Evolutionary conservation across 179 eudicot genomes (phyloP).

Genomic region (Spergularia azorica): DNA sequence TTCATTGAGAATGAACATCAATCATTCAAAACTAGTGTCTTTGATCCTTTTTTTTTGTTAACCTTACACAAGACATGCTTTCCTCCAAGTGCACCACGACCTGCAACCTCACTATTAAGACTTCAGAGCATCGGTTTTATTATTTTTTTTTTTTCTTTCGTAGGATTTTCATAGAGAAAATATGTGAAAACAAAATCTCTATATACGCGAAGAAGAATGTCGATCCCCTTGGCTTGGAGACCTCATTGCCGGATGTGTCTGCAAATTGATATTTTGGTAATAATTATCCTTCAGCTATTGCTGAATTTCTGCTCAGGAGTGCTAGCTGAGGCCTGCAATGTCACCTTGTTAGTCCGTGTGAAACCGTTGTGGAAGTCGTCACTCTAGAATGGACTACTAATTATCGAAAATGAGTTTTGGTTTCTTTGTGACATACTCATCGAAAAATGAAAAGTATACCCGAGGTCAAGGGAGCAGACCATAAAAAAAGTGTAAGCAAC

Average conservation of each 20-base stretch:
- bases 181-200: conserved; percentile 21
- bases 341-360: not conserved
- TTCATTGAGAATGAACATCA: conserved; percentile 12
- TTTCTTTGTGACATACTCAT: not conserved
- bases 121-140: not conserved
- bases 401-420: conserved; percentile 7
- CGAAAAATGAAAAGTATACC: not conserved
- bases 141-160: conserved; percentile 13
- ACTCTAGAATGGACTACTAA: not conserved
- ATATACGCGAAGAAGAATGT: conserved; percentile 25
- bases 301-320: conserved; percentile 48
- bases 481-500: too few species aligned
- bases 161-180: not conserved
- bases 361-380: too few species aligned
- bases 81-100: conserved; percentile 1
- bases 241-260: conserved; percentile 13
- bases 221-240: conserved; percentile 20
- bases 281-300: conserved; percentile 21
- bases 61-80: conserved; percentile 10
- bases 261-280: conserved; percentile 3
- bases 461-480: not conserved
- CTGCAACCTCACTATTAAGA: not conserved
- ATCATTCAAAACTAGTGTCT: conserved; percentile 15
- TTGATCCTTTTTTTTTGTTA: not conserved
- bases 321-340: conserved; percentile 49